Conservation (phyloP, 345 rosid genomes). For the Eucalyptus guilfoylei region DNA sequence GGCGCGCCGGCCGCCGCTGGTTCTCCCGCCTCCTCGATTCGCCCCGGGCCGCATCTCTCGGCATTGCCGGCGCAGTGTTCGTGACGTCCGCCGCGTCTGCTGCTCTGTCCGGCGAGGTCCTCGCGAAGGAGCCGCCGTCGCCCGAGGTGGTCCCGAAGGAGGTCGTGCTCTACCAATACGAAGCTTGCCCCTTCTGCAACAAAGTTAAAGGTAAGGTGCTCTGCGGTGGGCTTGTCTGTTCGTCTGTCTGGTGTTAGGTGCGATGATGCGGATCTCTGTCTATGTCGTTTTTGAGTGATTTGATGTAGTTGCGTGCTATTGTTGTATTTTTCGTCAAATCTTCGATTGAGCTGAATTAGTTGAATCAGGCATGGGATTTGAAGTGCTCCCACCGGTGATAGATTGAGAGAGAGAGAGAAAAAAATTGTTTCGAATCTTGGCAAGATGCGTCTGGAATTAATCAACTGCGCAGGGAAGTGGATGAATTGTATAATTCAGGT, state of each 20-base stretch:
- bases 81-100: background rate
- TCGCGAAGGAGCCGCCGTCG: constrained; percentile 44
- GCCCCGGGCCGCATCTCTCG: background rate
- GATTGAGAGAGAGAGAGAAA: background rate
- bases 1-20: constrained; percentile 5
- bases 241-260: background rate
- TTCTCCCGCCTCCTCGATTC: constrained; percentile 9
- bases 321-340: background rate
- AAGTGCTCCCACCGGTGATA: background rate
- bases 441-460: background rate
- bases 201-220: constrained; percentile 60
- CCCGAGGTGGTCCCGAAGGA: constrained; percentile 52
- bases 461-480: background rate
- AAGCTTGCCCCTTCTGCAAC: constrained; percentile 96
- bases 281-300: background rate
- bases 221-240: background rate
- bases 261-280: background rate
- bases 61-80: constrained; percentile 20
- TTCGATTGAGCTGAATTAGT: background rate
- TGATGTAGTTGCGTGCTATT: background rate
- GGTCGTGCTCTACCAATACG: constrained; percentile 84
- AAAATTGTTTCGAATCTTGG: background rate
- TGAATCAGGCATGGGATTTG: fast-evolving
- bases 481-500: background rate
- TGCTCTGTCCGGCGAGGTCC: background rate